These are phyloP conservation scores for Debaryomyces robertsiae DNA, from an alignment of 1,139 yeast genomes.

Conservation along the genomic window DNA sequence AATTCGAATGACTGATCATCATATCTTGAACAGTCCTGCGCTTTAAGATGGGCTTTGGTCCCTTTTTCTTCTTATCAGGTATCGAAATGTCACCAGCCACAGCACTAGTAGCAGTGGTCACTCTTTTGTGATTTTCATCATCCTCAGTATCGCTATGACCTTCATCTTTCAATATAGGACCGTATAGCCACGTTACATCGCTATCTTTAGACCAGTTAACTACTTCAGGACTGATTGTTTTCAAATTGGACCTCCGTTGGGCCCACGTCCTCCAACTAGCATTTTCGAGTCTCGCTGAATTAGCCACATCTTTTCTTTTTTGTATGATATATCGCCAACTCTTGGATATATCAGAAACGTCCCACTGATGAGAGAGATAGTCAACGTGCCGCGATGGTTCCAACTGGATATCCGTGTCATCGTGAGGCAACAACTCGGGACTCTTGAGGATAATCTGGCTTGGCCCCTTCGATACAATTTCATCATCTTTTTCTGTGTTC, in stretches of 20 bases:
- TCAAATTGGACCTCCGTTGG: constrained; percentile 65
- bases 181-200: constrained; percentile 83
- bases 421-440: constrained; percentile 63
- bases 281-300: constrained; percentile 68
- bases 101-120: constrained; percentile 41
- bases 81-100: constrained; percentile 52
- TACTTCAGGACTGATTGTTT: constrained; percentile 70
- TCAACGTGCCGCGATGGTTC: constrained; percentile 93
- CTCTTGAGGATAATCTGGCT: constrained; percentile 23
- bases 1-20: constrained; percentile 60
- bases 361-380: constrained; percentile 94
- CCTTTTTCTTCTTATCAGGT: constrained; percentile 28
- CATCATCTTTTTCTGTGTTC: no score
- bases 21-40: constrained; percentile 79
- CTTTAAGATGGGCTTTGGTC: constrained; percentile 77
- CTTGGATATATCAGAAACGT: constrained; percentile 86
- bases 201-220: constrained; percentile 81
- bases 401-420: constrained; percentile 77
- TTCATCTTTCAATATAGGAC: constrained; percentile 64
- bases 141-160: constrained; percentile 32
- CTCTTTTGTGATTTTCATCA: constrained; percentile 24
- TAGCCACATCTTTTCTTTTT: constrained; percentile 74
- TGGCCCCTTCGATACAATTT: constrained; percentile 12
- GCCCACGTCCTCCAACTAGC: constrained; percentile 91
- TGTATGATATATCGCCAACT: constrained; percentile 93